Percentiles rank a stretch among this genome's conserved stretches.
Conservation (phyloP, 2,329 filamentous ascomycete species). For the Dryadomyces quercus-mongolicae region DNA sequence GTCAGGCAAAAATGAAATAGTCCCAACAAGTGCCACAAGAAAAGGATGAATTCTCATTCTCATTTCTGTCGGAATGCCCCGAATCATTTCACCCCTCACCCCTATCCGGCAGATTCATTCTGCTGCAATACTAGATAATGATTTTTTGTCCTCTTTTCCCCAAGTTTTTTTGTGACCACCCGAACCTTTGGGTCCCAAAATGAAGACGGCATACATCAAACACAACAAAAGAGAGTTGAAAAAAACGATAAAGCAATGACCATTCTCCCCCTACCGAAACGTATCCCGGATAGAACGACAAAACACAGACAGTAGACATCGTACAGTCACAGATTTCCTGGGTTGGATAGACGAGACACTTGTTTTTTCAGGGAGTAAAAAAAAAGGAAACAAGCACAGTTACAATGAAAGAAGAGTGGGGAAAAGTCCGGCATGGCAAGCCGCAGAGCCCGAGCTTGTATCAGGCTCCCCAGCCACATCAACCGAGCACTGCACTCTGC, state of each 20-base stretch:
- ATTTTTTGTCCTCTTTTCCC: background rate
- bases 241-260: background rate
- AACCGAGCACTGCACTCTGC: background rate
- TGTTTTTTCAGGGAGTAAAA: background rate
- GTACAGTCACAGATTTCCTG: conserved; percentile 1
- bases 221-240: background rate
- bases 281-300: background rate
- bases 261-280: background rate
- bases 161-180: background rate
- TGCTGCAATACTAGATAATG: background rate
- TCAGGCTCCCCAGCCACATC: no score
- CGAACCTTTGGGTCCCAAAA: background rate
- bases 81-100: background rate
- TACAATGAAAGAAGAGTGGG: background rate
- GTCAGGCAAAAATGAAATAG: no score
- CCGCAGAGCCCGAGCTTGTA: no score
- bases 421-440: background rate
- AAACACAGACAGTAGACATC: conserved; percentile 3
- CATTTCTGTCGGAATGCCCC: background rate
- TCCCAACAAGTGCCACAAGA: no score
- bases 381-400: background rate
- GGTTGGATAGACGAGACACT: background rate
- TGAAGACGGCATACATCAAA: background rate
- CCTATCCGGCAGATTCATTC: background rate
- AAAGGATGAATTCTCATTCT: background rate